phyloP scores from a whole-genome alignment of 805 yeast genomes.

The Clavispora phyllophila region DNA sequence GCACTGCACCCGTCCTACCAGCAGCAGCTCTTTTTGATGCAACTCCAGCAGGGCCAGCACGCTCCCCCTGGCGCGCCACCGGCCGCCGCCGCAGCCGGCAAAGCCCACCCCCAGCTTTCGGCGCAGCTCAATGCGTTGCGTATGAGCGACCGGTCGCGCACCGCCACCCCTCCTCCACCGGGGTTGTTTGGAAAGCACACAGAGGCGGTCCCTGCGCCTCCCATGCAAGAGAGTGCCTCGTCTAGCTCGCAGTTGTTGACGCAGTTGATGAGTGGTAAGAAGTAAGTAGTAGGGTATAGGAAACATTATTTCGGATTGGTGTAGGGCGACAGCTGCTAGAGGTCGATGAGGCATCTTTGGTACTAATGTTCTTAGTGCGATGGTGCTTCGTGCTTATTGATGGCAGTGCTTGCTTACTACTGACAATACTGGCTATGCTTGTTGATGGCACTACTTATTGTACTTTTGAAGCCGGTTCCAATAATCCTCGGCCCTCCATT shows the following conservation, averaged over 20 bases:
- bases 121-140: constrained; percentile 24
- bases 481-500: too few species aligned
- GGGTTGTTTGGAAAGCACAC: constrained; percentile 44
- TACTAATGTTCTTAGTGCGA: too few species aligned
- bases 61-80: not conserved
- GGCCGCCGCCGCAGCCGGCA: not conserved
- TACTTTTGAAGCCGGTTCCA: too few species aligned
- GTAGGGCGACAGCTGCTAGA: too few species aligned
- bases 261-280: constrained; percentile 80
- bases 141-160: constrained; percentile 28
- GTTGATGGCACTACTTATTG: too few species aligned
- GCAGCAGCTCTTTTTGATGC: constrained; percentile 12
- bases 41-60: constrained; percentile 16
- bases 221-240: constrained; percentile 25
- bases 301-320: not conserved
- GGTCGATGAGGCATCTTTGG: too few species aligned
- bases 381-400: too few species aligned
- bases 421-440: too few species aligned
- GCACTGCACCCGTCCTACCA: constrained; percentile 7
- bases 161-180: constrained; percentile 70
- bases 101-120: constrained; percentile 7
- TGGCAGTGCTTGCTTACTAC: too few species aligned
- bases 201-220: not conserved
- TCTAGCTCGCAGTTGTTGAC: constrained; percentile 77
- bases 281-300: constrained; percentile 37